Base-by-base conservation (phyloP, 345 rosid genomes). In the Eucalyptus virginea region DNA sequence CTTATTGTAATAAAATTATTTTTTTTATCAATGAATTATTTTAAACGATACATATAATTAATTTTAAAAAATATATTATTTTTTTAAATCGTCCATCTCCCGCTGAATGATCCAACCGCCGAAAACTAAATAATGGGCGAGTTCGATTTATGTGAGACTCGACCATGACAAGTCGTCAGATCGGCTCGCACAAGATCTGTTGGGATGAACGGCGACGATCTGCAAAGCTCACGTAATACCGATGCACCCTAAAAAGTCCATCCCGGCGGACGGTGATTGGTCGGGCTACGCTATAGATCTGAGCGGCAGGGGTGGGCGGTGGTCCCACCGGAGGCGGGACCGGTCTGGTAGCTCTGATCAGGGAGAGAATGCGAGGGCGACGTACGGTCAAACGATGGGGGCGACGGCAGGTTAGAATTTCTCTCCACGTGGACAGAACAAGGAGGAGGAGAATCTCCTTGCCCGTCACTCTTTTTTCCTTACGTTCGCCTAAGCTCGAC, bases 1-100 rank as follows among this genome's bases (percentile, higher is more conserved):
- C 2, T 0, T 52, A 6, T 62, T 62, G 9, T 62, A 26, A 58
- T 30, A 15, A 30, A 32, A 32, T 16, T 17, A 4, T 16, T 32
- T 67, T 67, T 37, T 32, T 16, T 0, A 32, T n/a, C 0, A 18
- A 67, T n/a, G 16, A 67, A 32, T 67, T 67, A 52, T 19, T 52
- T 0, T 0, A 32, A 67, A 1, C 0, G 8, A 72, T 19, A 21
- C 1, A 18, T 10, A 5, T 34, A 3, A 72, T 19, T 1, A 18
- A 2, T 72, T 69, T 37, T 0, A 18, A 34, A 18, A 34, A 19
- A 5, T 69, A 4, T 32, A 18, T 19, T 8, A 18, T 19, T 19
- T 32, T 16, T 67, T 3, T 2, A 8, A 16, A 32, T 16, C 16
- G 3, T 9, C 19, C 21, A 67, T 18, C 10, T 69, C 21, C 40